Conservation (phyloP, 1,284 basidiomycete genomes). For the Cutaneotrichosporon sp. region DNA sequence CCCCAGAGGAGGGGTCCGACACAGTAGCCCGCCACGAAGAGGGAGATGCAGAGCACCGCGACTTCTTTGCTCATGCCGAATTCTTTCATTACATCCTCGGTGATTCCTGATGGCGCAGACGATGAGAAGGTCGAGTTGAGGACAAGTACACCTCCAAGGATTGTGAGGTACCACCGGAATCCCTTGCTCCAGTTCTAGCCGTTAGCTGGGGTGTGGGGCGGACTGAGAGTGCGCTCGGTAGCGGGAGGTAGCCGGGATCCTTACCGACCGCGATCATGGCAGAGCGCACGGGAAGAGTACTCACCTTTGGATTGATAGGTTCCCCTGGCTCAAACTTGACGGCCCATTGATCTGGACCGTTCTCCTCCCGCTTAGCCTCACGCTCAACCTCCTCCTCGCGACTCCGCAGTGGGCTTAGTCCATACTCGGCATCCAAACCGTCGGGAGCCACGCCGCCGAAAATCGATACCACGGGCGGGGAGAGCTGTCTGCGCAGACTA, state of each 20-base stretch:
- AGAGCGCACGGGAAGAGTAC: slow-evolving; percentile 6
- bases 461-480: slow-evolving; percentile 31
- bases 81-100: slow-evolving; percentile 49
- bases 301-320: slow-evolving; percentile 43
- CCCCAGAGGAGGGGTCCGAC: slow-evolving; percentile 62
- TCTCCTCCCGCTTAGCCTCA: slow-evolving; percentile 28
- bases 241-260: too few species aligned
- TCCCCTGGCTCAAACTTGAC: slow-evolving; percentile 47
- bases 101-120: slow-evolving; percentile 43
- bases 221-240: too few species aligned
- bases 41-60: slow-evolving; percentile 49
- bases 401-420: slow-evolving; percentile 34
- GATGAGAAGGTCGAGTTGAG: slow-evolving; percentile 58
- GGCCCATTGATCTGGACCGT: slow-evolving; percentile 38
- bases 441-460: slow-evolving; percentile 40
- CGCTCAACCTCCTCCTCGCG: slow-evolving; percentile 39
- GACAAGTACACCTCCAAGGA: slow-evolving; percentile 59
- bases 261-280: too few species aligned
- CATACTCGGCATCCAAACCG: slow-evolving; percentile 39
- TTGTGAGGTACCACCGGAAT: slow-evolving; percentile 63
- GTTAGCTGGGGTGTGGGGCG: too few species aligned
- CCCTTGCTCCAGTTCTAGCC: slow-evolving; percentile 57
- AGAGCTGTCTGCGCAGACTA: neutral
- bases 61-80: slow-evolving; percentile 60
- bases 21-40: slow-evolving; percentile 51